Evolutionary conservation across 495 filamentous ascomycete species (phyloP), one percentile per base, ranked within the genome.

Genomic region (Penicillium mononematosum): DNA sequence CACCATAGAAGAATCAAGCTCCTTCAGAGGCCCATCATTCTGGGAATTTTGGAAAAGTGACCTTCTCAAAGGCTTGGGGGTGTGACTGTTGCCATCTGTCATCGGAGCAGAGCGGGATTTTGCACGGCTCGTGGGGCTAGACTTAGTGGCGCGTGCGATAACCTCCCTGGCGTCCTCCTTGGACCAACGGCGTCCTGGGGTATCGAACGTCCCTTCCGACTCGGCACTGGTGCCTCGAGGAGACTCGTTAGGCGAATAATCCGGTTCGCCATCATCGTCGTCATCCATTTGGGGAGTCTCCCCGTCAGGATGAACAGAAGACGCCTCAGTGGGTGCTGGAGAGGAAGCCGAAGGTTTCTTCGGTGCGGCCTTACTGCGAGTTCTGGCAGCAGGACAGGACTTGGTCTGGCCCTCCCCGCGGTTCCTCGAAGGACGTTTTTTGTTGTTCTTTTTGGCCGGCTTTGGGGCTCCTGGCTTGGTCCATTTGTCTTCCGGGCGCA

Each of bases 401-500:
- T 60, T 64, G 5, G 75, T 53, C 1, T 74, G 72, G 12, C 71
- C 71, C 29, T 65, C 74, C 9, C 36, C 22, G 50, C 74, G 72
- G 19, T 60, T 66, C 48, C 71, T 69, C 0, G 70, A 62, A 5
- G 71, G 62, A 7, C 78, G 70, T 56, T 81, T 81, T 50, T 70
- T 72, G 58, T 77, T 78, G 55, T 76, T 68, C 29, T 62, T 68
- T 27, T 61, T 59, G 29, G 68, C 49, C 24, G 46, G 58, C 27
- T 85, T 79, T 2, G 24, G 11, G 5, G 20, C 49, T 43, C 24
- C 24, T 27, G 50, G 25, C 52, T 88, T 88, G 57, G 86, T 86
- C 93, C 93, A 98, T 56, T 86, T 84, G 44, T 90, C 83, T 47
- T 84, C 78, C 2, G 94, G 94, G 8, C 94, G 83, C 80, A 96